Conservation (phyloP, 2,329 filamentous ascomycete genomes). For the Hypoxylon sp. region DNA sequence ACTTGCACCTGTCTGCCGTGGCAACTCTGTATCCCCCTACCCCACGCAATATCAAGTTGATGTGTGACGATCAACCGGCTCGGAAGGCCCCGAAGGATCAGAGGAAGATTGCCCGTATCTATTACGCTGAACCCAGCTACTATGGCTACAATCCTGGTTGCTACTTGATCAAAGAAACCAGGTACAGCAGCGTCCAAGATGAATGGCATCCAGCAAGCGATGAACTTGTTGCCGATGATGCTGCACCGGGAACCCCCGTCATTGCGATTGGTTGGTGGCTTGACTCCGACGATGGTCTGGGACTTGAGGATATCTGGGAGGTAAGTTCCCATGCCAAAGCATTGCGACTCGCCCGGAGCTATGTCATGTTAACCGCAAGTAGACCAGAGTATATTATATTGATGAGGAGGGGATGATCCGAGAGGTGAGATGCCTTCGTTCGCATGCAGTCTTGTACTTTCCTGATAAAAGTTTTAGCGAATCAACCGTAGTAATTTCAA, state of each 20-base stretch:
- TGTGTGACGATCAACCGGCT: background rate
- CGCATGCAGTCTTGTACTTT: background rate
- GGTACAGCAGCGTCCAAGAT: background rate
- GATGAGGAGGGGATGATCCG: background rate
- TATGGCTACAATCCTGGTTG: background rate
- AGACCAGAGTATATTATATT: conserved; percentile 13
- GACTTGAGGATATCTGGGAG: conserved; percentile 4
- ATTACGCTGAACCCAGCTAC: conserved; percentile 11
- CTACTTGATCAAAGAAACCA: conserved; percentile 14
- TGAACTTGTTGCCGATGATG: conserved; percentile 9
- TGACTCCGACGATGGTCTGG: background rate
- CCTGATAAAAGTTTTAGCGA: background rate
- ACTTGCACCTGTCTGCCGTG: conserved; percentile 13
- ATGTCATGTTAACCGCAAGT: background rate
- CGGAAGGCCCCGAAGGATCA: background rate
- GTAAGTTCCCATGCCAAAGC: background rate
- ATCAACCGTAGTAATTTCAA: conserved; percentile 4
- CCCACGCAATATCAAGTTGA: conserved; percentile 1
- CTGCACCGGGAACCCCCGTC: conserved; percentile 2
- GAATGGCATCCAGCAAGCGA: conserved; percentile 9
- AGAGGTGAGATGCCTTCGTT: conserved; percentile 6
- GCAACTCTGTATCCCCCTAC: conserved; percentile 5
- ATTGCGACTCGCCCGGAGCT: background rate
- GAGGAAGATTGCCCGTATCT: conserved; percentile 5
- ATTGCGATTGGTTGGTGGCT: conserved; percentile 10